Base-by-base conservation (phyloP, 2,329 filamentous ascomycete species). In the Trichophyton benhamiae region DNA sequence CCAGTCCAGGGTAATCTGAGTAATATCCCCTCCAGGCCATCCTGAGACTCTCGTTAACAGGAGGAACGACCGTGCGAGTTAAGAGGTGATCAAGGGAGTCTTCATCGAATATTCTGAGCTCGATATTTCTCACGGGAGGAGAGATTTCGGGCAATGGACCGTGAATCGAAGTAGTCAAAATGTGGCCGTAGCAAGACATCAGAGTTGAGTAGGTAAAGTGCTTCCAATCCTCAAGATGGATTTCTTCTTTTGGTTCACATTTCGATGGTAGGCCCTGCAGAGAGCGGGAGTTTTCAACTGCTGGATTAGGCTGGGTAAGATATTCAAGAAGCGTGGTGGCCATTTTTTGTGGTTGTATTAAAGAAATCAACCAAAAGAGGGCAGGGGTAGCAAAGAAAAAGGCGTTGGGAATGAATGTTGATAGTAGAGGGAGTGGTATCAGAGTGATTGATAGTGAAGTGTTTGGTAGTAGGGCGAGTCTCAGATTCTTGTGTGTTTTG, bases 81-180 rank as follows among this genome's bases (percentile, higher is more conserved):
- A 64, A 4, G 9, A 63, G 27, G 44, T 63, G 63, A 2, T 63
- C 61, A 13, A 64, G 59, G 1, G 63, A 57, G 15, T 64, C 42
- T 52, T 64, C 63, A 59, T 61, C n/a, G n/a, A n/a, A n/a, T n/a
- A n/a, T n/a, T n/a, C n/a, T n/a, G n/a, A n/a, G n/a, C n/a, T n/a
- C n/a, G n/a, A n/a, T n/a, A n/a, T n/a, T n/a, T n/a, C n/a, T n/a
- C n/a, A n/a, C n/a, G n/a, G n/a, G 46, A 25, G 46, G 46, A 3
- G 20, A 49, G 3, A 25, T 49, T 49, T 25, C 20, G 3, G 46
- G 46, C 0, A 49, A 13, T 22, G 17, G 20, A 4, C 4, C 3
- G 13, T 49, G 13, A 15, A 13, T 15, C 3, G n/a, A 7, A 4
- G 20, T 5, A 15, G 20, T 3, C 49, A 63, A 60, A 53, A 63